Conservation (phyloP, 179 eudicot species). For the Gypsophila paniculata region DNA sequence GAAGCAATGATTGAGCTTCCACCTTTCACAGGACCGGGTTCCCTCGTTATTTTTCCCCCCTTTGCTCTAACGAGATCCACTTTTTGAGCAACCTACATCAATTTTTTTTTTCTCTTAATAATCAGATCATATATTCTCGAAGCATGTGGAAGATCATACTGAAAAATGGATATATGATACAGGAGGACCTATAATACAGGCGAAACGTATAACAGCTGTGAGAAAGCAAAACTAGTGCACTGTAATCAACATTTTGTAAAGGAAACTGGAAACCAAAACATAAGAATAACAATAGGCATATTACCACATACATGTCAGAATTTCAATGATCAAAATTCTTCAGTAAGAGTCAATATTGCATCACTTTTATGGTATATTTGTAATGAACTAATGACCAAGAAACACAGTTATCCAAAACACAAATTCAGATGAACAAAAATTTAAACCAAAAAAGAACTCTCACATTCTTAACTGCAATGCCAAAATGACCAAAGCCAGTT, state of each 20-base stretch:
- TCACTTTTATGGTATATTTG: not conserved
- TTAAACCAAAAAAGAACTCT: slow-evolving; percentile 23
- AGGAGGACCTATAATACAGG: not conserved
- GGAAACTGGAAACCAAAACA: not conserved
- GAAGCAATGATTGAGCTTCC: slow-evolving; percentile 41
- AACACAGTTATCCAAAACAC: not conserved
- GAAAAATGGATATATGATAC: not conserved
- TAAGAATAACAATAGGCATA: too few species aligned
- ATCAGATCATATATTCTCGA: slow-evolving; percentile 9
- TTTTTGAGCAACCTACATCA: slow-evolving; percentile 42
- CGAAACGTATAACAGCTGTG: not conserved
- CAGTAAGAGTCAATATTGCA: too few species aligned
- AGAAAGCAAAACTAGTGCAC: not conserved
- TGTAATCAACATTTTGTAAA: not conserved
- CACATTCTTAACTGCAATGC: slow-evolving; percentile 56
- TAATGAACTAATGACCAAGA: not conserved
- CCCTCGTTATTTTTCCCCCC: slow-evolving; percentile 60
- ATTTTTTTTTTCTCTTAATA: not conserved
- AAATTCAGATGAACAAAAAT: not conserved
- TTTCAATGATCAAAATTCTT: not conserved
- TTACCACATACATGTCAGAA: not conserved
- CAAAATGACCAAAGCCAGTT: slow-evolving; percentile 61
- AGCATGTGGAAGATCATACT: not conserved
- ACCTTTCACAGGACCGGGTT: slow-evolving; percentile 55
- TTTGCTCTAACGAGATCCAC: slow-evolving; percentile 56